Evolutionary conservation across 1,139 yeast species (phyloP).

Genomic region (Yamadazyma mexicana): DNA sequence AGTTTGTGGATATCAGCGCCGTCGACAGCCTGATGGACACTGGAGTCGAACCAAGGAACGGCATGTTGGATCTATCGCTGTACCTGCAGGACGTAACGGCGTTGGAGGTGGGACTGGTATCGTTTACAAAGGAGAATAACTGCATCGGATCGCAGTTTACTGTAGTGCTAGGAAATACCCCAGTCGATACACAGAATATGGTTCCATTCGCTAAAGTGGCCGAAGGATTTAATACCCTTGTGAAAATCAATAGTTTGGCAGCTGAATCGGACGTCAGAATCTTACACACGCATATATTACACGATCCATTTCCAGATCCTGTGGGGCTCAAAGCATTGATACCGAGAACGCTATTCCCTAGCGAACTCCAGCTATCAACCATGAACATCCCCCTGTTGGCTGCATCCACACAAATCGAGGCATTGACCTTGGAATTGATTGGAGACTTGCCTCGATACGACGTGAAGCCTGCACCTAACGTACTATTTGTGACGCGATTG

Average conservation of each 20-base stretch:
- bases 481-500: constrained; percentile 61
- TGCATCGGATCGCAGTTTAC: constrained; percentile 29
- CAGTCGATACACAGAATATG: constrained; percentile 6
- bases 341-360: constrained; percentile 8
- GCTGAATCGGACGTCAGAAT: constrained; percentile 51
- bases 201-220: constrained; percentile 51
- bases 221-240: constrained; percentile 52
- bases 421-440: constrained; percentile 60
- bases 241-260: constrained; percentile 38
- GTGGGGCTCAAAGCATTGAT: constrained; percentile 4
- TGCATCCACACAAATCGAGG: constrained; percentile 23
- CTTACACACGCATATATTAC: constrained; percentile 47
- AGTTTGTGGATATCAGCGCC: constrained; percentile 7
- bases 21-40: neutral
- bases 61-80: neutral
- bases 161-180: constrained; percentile 20
- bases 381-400: constrained; percentile 5
- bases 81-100: constrained; percentile 7
- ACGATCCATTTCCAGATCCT: constrained; percentile 54
- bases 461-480: constrained; percentile 60
- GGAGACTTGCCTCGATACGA: constrained; percentile 66
- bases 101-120: constrained; percentile 35
- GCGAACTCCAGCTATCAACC: constrained; percentile 14
- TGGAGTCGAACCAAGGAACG: neutral
- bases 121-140: constrained; percentile 26